Evolutionary conservation across 306 rosid species (phyloP).

Genomic region (Quillaja saponaria): DNA sequence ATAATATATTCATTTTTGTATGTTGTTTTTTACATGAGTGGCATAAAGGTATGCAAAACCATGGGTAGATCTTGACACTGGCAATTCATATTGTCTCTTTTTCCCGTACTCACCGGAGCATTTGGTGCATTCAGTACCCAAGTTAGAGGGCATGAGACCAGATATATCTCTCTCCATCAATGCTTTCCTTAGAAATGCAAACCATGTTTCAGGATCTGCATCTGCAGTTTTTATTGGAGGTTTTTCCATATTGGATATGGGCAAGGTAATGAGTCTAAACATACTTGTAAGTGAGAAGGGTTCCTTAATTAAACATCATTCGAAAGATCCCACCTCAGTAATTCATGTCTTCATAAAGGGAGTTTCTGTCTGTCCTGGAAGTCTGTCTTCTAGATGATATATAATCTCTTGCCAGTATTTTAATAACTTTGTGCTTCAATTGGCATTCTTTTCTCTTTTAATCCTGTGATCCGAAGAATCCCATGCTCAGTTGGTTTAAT

Average conservation of each 20-base stretch:
- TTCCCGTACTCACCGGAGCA: slow-evolving; percentile 92
- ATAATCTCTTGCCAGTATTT: slow-evolving; percentile 15
- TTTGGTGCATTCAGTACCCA: slow-evolving; percentile 66
- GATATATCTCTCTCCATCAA: slow-evolving; percentile 60
- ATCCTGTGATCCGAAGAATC: slow-evolving; percentile 21
- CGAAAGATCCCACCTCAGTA: no score
- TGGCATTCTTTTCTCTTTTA: no score
- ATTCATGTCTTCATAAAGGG: slow-evolving; percentile 13
- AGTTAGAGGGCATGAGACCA: slow-evolving; percentile 67
- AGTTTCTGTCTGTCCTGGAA: slow-evolving; percentile 23
- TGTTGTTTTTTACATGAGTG: slow-evolving; percentile 26
- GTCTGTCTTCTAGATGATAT: slow-evolving; percentile 15
- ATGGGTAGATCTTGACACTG: slow-evolving; percentile 76
- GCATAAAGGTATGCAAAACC: slow-evolving; percentile 75
- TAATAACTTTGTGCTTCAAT: slow-evolving; percentile 19
- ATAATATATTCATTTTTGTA: slow-evolving; percentile 20
- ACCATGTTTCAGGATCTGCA: slow-evolving; percentile 68
- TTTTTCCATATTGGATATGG: slow-evolving; percentile 68
- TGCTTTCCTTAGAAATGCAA: slow-evolving; percentile 65
- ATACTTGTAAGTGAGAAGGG: no score
- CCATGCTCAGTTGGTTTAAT: slow-evolving; percentile 16
- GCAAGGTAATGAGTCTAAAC: slow-evolving; percentile 50
- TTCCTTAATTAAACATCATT: no score
- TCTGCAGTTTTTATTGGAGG: slow-evolving; percentile 87
- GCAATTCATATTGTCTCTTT: slow-evolving; percentile 77